These are phyloP conservation scores for Mycena haematopus DNA, from an alignment of 768 basidiomycete species.

Conservation along the genomic window DNA sequence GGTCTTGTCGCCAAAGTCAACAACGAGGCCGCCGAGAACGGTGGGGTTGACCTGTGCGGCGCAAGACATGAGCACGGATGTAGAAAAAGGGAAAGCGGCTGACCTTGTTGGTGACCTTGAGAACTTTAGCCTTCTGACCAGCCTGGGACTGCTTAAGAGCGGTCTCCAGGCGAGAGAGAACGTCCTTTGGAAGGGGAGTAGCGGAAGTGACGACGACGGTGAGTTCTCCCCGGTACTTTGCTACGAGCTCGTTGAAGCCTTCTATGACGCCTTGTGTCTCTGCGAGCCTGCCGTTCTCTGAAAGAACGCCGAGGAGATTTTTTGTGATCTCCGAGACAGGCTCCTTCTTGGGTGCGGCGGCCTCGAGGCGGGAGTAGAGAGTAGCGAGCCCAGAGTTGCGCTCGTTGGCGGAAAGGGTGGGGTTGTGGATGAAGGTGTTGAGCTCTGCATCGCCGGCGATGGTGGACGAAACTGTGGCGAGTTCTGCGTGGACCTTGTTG, in stretches of 20 bases:
- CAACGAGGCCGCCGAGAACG: constrained; percentile 90
- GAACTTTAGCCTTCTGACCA: constrained; percentile 83
- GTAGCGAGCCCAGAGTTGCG: constrained; percentile 69
- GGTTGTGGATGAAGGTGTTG: constrained; percentile 82
- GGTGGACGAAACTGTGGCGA: constrained; percentile 70
- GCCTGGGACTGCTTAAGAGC: constrained; percentile 86
- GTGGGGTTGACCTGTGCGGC: constrained; percentile 80
- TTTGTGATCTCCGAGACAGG: constrained; percentile 85
- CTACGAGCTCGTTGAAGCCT: constrained; percentile 89
- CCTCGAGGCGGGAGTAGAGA: constrained; percentile 73
- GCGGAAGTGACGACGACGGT: constrained; percentile 93
- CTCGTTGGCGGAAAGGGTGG: constrained; percentile 85
- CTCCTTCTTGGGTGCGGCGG: constrained; percentile 69
- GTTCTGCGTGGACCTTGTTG: constrained; percentile 85
- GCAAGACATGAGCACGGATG: constrained; percentile 22
- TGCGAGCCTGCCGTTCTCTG: constrained; percentile 90
- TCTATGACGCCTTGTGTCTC: constrained; percentile 88
- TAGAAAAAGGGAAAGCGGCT: constrained; percentile 29
- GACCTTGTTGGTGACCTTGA: constrained; percentile 94
- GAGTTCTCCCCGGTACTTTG: constrained; percentile 91
- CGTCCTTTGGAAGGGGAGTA: constrained; percentile 76
- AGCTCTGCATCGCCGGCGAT: constrained; percentile 73
- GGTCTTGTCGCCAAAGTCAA: constrained; percentile 98
- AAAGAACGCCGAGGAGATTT: constrained; percentile 89
- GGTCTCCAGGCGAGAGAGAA: constrained; percentile 80